A percentile compares a stretch with the other conserved stretches of the same genome.
Evolutionary conservation across 1,284 basidiomycete genomes (phyloP).

Genomic region (Puccinia coronata): DNA sequence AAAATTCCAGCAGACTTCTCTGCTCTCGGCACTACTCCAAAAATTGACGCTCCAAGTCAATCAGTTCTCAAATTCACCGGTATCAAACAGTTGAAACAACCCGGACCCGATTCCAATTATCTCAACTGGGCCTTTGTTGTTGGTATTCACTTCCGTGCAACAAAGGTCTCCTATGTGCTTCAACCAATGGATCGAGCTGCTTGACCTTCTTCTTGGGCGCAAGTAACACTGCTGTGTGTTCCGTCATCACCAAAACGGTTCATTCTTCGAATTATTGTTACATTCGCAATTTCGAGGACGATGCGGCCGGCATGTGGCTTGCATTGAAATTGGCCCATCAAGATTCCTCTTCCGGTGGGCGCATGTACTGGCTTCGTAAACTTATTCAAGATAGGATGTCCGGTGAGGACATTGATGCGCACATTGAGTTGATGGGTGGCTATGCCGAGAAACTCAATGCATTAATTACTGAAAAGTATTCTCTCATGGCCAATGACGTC

Average conservation of each 20-base stretch:
- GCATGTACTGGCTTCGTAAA: slow-evolving; percentile 17
- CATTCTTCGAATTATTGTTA: neutral
- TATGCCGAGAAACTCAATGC: slow-evolving; percentile 10
- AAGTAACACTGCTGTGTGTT: neutral
- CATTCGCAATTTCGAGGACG: neutral
- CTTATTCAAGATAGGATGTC: neutral
- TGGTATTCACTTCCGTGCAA: neutral
- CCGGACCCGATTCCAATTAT: neutral
- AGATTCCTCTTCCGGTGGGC: neutral
- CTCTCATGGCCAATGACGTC: slow-evolving; percentile 5
- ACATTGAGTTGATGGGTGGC: neutral
- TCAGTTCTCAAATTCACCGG: too few species aligned
- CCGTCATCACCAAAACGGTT: neutral
- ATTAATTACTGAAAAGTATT: neutral
- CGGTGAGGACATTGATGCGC: neutral
- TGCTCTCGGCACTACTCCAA: too few species aligned
- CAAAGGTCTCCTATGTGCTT: neutral
- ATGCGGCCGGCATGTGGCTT: neutral
- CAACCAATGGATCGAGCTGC: neutral
- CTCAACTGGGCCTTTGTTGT: neutral
- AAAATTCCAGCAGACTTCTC: too few species aligned
- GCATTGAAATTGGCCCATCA: neutral
- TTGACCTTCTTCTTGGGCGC: neutral
- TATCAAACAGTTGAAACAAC: neutral
- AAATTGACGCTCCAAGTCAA: too few species aligned